These are phyloP conservation scores for Cymbidium sinense DNA, from an alignment of 106 monocot species.

Conservation along the genomic window DNA sequence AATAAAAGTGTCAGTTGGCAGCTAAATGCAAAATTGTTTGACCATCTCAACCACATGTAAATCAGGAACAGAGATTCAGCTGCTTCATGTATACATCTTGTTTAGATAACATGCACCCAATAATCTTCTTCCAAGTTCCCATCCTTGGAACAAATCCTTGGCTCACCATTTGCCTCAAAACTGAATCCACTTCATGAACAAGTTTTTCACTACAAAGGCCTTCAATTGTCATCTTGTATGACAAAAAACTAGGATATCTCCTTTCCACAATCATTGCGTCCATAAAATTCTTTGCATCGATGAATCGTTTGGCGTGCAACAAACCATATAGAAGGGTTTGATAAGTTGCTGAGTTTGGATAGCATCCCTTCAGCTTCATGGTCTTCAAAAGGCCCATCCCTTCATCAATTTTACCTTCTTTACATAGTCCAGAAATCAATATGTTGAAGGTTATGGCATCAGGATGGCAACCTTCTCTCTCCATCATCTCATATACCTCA, in stretches of 20 bases:
- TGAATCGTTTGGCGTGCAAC: slow-evolving; percentile 28
- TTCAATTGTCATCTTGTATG: slow-evolving; percentile 61
- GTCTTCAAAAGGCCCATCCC: slow-evolving; percentile 56
- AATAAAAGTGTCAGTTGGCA: no score
- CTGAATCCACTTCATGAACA: slow-evolving; percentile 35
- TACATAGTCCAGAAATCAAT: slow-evolving; percentile 70
- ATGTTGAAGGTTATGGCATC: slow-evolving; percentile 73
- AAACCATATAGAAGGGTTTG: slow-evolving; percentile 71
- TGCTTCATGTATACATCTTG: background rate
- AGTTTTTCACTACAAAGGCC: slow-evolving; percentile 54
- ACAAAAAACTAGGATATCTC: slow-evolving; percentile 51
- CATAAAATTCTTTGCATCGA: slow-evolving; percentile 65
- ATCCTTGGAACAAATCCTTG: slow-evolving; percentile 71
- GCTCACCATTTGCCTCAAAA: slow-evolving; percentile 69
- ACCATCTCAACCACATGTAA: background rate
- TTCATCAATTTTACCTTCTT: slow-evolving; percentile 42
- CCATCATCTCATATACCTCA: slow-evolving; percentile 60
- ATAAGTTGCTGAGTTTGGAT: slow-evolving; percentile 78
- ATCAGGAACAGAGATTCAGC: background rate
- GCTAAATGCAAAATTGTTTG: background rate
- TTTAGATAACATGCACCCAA: slow-evolving; percentile 29
- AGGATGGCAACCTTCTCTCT: slow-evolving; percentile 38
- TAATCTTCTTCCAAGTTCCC: slow-evolving; percentile 72
- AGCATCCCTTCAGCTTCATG: slow-evolving; percentile 64
- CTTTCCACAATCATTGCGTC: slow-evolving; percentile 41